phyloP scores from a whole-genome alignment of 2,329 filamentous ascomycete genomes.

The Proliferodiscus dingleyae region DNA sequence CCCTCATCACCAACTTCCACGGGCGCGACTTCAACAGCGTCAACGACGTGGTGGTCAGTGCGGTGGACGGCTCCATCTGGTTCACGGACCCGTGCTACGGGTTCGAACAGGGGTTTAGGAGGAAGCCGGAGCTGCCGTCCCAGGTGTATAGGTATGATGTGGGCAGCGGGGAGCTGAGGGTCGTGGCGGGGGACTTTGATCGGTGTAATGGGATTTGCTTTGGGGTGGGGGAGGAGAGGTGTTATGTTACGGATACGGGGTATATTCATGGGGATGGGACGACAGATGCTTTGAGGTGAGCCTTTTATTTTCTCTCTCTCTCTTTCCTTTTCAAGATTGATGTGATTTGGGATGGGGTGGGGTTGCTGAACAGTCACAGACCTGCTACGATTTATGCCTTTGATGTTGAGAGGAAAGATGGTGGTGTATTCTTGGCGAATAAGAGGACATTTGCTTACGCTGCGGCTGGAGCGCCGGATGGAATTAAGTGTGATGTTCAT shows the following conservation, averaged over 20 bases:
- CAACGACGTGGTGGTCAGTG: conserved; percentile 38
- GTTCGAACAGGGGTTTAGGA: conserved; percentile 41
- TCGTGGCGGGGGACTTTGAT: conserved; percentile 43
- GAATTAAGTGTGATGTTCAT: conserved; percentile 47
- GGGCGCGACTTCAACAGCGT: conserved; percentile 44
- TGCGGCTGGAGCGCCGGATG: conserved; percentile 52
- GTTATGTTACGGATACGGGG: conserved; percentile 42
- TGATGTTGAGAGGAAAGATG: conserved; percentile 33
- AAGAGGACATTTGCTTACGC: conserved; percentile 49
- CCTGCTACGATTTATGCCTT: conserved; percentile 42
- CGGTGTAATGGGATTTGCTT: conserved; percentile 36
- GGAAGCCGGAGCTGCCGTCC: conserved; percentile 39
- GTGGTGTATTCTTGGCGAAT: conserved; percentile 20
- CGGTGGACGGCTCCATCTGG: conserved; percentile 40
- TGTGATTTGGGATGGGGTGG: background rate
- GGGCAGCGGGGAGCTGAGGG: conserved; percentile 37
- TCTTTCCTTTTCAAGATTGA: no score
- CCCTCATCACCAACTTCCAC: conserved; percentile 40
- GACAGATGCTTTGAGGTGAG: conserved; percentile 29
- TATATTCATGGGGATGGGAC: conserved; percentile 28
- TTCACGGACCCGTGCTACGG: conserved; percentile 46
- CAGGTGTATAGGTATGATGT: conserved; percentile 45
- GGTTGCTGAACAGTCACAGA: conserved; percentile 8
- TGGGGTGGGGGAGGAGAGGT: conserved; percentile 32
- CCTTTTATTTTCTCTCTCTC: no score